phyloP scores from a whole-genome alignment of 495 filamentous ascomycete genomes.

The Tetracladium marchalianum region DNA sequence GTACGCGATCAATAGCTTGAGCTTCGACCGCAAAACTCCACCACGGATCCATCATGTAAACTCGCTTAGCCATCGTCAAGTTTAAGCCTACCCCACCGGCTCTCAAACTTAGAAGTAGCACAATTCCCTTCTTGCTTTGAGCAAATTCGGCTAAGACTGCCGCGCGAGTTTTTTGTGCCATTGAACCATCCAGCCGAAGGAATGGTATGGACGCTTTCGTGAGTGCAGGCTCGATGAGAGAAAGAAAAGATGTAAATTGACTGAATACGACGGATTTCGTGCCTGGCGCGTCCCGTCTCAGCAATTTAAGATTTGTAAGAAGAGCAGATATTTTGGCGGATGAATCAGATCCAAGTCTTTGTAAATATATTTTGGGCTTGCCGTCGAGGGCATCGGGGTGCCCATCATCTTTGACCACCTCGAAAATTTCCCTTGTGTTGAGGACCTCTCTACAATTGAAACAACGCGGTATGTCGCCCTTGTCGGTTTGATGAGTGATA shows the following conservation, averaged over 20 bases:
- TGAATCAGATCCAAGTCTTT: constrained; percentile 66
- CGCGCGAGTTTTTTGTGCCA: constrained; percentile 75
- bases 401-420: constrained; percentile 59
- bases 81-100: constrained; percentile 94
- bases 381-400: constrained; percentile 26
- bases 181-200: constrained; percentile 84
- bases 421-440: constrained; percentile 77
- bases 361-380: constrained; percentile 61
- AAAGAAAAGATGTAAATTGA: constrained; percentile 94
- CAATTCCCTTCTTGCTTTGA: constrained; percentile 35
- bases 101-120: constrained; percentile 75
- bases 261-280: constrained; percentile 93
- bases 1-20: constrained; percentile 97
- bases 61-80: constrained; percentile 74
- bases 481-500: constrained; percentile 74
- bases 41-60: constrained; percentile 99
- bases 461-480: constrained; percentile 64
- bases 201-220: constrained; percentile 58
- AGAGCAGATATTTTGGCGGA: constrained; percentile 83
- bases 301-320: constrained; percentile 57
- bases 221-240: constrained; percentile 76
- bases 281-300: constrained; percentile 47
- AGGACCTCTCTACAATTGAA: constrained; percentile 83
- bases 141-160: constrained; percentile 65
- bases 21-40: constrained; percentile 97